Evolutionary conservation across 2,329 filamentous ascomycete species (phyloP), one percentile per base, ranked within the genome.

Genomic region (Calonectria hongkongensis): DNA sequence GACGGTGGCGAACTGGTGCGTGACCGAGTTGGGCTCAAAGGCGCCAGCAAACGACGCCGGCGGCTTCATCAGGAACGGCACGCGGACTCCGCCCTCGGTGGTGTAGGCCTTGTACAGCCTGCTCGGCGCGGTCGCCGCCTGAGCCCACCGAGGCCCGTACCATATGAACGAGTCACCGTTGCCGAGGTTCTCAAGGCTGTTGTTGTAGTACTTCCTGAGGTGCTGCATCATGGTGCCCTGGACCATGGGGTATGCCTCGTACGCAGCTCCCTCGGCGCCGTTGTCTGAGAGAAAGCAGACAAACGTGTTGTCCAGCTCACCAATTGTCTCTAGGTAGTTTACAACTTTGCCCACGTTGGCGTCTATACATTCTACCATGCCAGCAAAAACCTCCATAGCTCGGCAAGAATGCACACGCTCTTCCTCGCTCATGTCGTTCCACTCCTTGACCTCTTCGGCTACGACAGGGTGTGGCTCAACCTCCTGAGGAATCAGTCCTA

Each of bases 241-340:
- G n/a, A 54, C 48, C 74, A 71, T 16, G 66, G 74, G 48, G 27
- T 54, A 54, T 16, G 48, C 68, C 48, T 75, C 76, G 28, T 72
- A 89, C 1, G 87, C 86, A 21, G 88, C 89, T 21, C 90, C 89
- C 75, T 92, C 90, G 18, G 89, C 90, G 4, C 90, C 89, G 72
- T 92, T 92, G 81, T 92, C 90, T 1, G 87, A 90, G 84, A 92
- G 88, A 85, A 93, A 92, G 78, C 88, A 87, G 64, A 93, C 85
- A 73, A 92, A 89, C 2, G 91, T 93, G 79, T 92, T 92, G 74
- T 93, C 91, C 0, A 90, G 84, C 78, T 93, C 90, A 69, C 87
- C 89, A 2, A 87, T 89, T 51, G 86, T 79, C 70, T 89, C 84
- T 3, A 92, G 86, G 75, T 92, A 89, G 43, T 89, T 83, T 27